These are phyloP conservation scores for Helotiales sp. DNA, from an alignment of 2,329 filamentous ascomycete species.

Conservation along the genomic window DNA sequence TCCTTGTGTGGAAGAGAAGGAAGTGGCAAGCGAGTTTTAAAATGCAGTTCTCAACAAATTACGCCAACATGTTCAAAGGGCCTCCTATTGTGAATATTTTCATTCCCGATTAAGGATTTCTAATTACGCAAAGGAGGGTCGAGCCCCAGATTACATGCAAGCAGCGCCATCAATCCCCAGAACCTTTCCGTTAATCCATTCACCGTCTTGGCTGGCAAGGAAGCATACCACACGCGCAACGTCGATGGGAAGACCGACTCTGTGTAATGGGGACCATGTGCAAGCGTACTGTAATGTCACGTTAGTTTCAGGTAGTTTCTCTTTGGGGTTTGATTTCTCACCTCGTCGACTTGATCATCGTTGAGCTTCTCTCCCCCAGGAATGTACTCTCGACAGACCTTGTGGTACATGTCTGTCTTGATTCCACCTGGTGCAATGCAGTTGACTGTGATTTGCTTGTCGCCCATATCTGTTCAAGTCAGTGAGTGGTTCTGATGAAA, in stretches of 20 bases:
- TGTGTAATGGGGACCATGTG: conserved; percentile 67
- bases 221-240: conserved; percentile 49
- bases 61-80: too few species aligned
- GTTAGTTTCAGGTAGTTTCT: not conserved
- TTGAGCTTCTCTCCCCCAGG: conserved; percentile 59
- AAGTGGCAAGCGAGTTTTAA: too few species aligned
- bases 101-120: conserved; percentile 3
- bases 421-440: conserved; percentile 72
- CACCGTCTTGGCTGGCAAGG: conserved; percentile 29
- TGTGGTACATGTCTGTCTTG: conserved; percentile 71
- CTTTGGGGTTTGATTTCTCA: conserved; percentile 23
- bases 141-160: conserved; percentile 21
- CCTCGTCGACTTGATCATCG: conserved; percentile 62
- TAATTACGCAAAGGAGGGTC: not conserved
- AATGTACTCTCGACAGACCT: conserved; percentile 67
- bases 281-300: conserved; percentile 56
- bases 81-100: not conserved
- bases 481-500: conserved; percentile 42
- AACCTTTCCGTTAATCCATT: conserved; percentile 32
- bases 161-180: conserved; percentile 28
- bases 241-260: conserved; percentile 70
- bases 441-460: conserved; percentile 70
- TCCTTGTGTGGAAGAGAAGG: too few species aligned
- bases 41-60: too few species aligned
- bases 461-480: conserved; percentile 64